Percentiles rank a stretch among this genome's conserved stretches.
Conservation (phyloP, 805 yeast genomes). For the Kodamaea sagamina region DNA sequence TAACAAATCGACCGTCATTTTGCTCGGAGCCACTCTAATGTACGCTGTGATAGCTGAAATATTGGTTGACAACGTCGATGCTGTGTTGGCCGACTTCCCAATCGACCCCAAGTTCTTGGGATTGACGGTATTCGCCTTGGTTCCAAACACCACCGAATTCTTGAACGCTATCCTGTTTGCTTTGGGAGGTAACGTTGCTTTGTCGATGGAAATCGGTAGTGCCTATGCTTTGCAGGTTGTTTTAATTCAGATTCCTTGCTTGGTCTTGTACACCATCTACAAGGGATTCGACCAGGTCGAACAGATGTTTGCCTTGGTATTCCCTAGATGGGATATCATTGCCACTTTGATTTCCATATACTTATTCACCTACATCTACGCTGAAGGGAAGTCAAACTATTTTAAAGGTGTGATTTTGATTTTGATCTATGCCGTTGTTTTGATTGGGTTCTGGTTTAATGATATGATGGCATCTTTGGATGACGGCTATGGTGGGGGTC, state of each 20-base stretch:
- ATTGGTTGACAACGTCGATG: slow-evolving; percentile 88
- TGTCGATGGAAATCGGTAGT: slow-evolving; percentile 96
- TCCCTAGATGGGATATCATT: slow-evolving; percentile 94
- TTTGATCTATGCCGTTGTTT: slow-evolving; percentile 70
- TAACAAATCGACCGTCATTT: slow-evolving; percentile 75
- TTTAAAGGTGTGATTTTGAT: slow-evolving; percentile 91
- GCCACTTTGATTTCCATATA: slow-evolving; percentile 84
- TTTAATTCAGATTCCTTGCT: slow-evolving; percentile 86
- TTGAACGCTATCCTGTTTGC: slow-evolving; percentile 97
- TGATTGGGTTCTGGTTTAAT: slow-evolving; percentile 78
- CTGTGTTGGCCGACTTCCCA: slow-evolving; percentile 75
- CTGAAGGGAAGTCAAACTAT: slow-evolving; percentile 95
- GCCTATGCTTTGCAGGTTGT: slow-evolving; percentile 97
- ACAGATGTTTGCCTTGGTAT: slow-evolving; percentile 75
- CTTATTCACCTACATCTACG: slow-evolving; percentile 88
- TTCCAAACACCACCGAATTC: slow-evolving; percentile 96
- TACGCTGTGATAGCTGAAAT: slow-evolving; percentile 96
- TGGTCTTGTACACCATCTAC: slow-evolving; percentile 71
- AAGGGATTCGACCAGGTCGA: slow-evolving; percentile 42
- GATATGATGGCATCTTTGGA: slow-evolving; percentile 38
- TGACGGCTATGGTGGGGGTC: slow-evolving; percentile 20
- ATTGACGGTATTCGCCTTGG: slow-evolving; percentile 89
- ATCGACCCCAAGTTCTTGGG: slow-evolving; percentile 90
- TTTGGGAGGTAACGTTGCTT: slow-evolving; percentile 90
- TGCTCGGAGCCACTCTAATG: slow-evolving; percentile 78